Base-by-base conservation (phyloP, 2,329 filamentous ascomycete genomes). In the Hymenoscyphus salicellus region DNA sequence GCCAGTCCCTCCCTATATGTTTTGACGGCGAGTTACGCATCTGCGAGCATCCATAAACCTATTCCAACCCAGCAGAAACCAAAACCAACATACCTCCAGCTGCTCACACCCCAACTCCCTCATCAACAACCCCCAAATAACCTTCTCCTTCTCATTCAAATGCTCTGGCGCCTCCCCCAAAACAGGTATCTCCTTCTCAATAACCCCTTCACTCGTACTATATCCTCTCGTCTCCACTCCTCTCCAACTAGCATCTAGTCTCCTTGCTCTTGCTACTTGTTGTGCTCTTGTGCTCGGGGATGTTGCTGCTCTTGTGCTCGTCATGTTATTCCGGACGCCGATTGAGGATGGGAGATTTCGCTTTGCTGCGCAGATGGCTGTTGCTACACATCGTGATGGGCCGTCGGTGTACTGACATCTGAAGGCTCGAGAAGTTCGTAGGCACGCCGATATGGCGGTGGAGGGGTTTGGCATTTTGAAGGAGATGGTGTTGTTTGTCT, bases 141-240 rank as follows among this genome's bases (percentile, higher is more conserved):
- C 79, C 33, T 80, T 79, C 73, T 90, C 87, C 74, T 84, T 83
- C 1, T 80, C 79, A 73, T 84, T 78, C 62, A 86, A 78, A 69
- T 81, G 79, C 65, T 79, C 79, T 41, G 84, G 84, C 66, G 82
- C 82, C 60, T 57, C 20, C 1, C 63, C 58, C 7, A 52, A 23
- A 26, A 20, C 46, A 52, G 46, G 10, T 52, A 17, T 55, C 62
- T 7, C 70, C 64, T 63, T 46, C 11, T 52, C 65, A 36, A 66
- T 66, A 8, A 65, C 68, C 17, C 66, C 68, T 43, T 64, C 46
- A 11, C 58, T 55, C 16, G 64, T 68, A 23, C 65, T 68, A 20
- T 67, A 68, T 60, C 52, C 61, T 16, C 63, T 58, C 8, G 14
- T 23, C 30, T 59, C 46, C 30, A 55, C 58, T 33, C 56, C 20